Evolutionary conservation across 1,139 yeast genomes (phyloP).

Genomic region (Protomyces gravidus): DNA sequence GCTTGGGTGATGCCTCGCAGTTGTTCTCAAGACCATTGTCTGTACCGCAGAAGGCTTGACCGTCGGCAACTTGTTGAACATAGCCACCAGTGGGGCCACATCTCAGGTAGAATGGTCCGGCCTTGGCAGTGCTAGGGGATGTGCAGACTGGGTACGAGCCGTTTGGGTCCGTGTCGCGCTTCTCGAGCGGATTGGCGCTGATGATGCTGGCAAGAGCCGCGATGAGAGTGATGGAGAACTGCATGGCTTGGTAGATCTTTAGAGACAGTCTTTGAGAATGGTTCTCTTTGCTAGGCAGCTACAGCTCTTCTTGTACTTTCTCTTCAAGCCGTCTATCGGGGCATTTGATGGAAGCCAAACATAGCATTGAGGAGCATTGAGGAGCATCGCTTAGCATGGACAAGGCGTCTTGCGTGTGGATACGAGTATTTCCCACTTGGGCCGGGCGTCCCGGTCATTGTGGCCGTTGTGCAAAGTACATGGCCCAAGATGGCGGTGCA

Average conservation of each 20-base stretch:
- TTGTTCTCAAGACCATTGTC: conserved; percentile 13
- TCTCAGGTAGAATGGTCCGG: conserved; percentile 19
- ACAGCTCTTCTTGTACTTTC: not conserved
- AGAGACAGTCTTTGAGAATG: too few species aligned
- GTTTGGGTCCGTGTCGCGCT: conserved; percentile 17
- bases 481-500: too few species aligned
- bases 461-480: too few species aligned
- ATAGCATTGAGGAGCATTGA: too few species aligned
- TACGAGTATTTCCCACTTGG: too few species aligned
- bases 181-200: conserved; percentile 22
- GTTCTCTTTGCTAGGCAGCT: too few species aligned
- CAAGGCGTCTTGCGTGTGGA: too few species aligned
- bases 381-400: too few species aligned
- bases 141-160: conserved; percentile 18
- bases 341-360: too few species aligned
- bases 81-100: conserved; percentile 18
- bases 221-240: conserved; percentile 6
- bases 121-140: not conserved
- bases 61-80: conserved; percentile 21
- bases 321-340: too few species aligned
- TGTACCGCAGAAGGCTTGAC: conserved; percentile 17
- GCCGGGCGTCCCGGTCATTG: too few species aligned
- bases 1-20: conserved; percentile 22
- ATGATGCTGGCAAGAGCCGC: conserved; percentile 14
- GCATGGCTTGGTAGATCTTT: conserved; percentile 5